These are phyloP conservation scores for Annulohypoxylon bovei DNA, from an alignment of 495 filamentous ascomycete species.

Conservation along the genomic window DNA sequence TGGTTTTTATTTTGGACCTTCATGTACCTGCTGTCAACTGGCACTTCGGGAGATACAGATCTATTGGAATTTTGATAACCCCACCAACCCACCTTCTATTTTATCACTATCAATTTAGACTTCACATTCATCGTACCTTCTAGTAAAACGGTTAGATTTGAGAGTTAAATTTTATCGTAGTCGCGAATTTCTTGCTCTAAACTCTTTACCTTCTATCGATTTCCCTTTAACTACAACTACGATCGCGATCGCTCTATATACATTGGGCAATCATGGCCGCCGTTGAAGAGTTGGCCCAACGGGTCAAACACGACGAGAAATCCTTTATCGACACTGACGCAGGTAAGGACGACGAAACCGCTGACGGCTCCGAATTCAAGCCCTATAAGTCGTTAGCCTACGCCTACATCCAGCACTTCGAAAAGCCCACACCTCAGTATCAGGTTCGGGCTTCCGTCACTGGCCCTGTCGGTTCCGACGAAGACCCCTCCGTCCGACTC, in stretches of 20 bases:
- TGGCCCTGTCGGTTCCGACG: slow-evolving; percentile 69
- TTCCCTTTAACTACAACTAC: not conserved
- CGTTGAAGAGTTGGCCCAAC: slow-evolving; percentile 54
- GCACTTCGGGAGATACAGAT: not conserved
- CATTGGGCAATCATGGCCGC: slow-evolving; percentile 47
- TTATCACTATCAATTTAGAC: slow-evolving; percentile 3
- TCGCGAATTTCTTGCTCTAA: not conserved
- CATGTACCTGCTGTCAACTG: too few relatives aligned
- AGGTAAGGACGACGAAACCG: slow-evolving; percentile 72
- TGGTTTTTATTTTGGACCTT: too few relatives aligned
- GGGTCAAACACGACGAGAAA: slow-evolving; percentile 59
- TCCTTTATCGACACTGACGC: slow-evolving; percentile 83
- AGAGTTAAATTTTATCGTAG: not conserved
- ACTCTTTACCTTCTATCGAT: not conserved
- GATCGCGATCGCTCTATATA: not conserved
- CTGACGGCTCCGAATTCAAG: slow-evolving; percentile 72
- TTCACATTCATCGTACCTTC: slow-evolving; percentile 21
- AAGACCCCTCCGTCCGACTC: slow-evolving; percentile 60
- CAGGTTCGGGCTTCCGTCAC: slow-evolving; percentile 74
- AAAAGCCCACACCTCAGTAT: slow-evolving; percentile 68
- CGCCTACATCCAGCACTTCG: slow-evolving; percentile 77
- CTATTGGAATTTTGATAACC: slow-evolving; percentile 19
- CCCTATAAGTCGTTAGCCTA: slow-evolving; percentile 84
- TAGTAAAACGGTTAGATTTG: not conserved
- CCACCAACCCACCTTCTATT: slow-evolving; percentile 29